A percentile compares a stretch with the other conserved stretches of the same genome.
Evolutionary conservation across 1,284 basidiomycete species (phyloP).

Genomic region (Agroathelia rolfsii): DNA sequence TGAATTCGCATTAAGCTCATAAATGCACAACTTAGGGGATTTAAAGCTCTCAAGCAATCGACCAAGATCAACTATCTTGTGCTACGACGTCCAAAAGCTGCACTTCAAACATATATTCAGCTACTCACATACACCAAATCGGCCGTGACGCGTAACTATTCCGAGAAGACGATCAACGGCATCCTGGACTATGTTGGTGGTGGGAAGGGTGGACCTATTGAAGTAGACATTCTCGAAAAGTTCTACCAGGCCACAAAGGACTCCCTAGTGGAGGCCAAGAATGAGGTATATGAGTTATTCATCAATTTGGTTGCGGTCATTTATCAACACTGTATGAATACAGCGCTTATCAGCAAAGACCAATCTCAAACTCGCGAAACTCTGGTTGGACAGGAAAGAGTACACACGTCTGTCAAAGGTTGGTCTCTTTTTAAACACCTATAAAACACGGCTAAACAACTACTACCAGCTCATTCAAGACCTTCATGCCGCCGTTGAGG

Average conservation of each 20-base stretch:
- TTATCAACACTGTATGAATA: too few relatives aligned
- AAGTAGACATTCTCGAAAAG: constrained; percentile 82
- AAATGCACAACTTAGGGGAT: constrained; percentile 83
- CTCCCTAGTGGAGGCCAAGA: constrained; percentile 87
- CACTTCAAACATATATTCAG: constrained; percentile 77
- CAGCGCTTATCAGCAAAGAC: constrained; percentile 92
- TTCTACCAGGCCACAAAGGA: constrained; percentile 94
- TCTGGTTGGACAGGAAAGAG: constrained; percentile 95
- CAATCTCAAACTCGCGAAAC: constrained; percentile 92
- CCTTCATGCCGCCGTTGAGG: constrained; percentile 55
- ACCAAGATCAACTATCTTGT: constrained; percentile 89
- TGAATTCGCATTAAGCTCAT: background rate
- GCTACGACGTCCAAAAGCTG: constrained; percentile 73
- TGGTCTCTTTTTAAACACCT: constrained; percentile 12
- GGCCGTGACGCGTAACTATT: constrained; percentile 84
- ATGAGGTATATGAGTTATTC: constrained; percentile 73
- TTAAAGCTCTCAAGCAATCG: constrained; percentile 97
- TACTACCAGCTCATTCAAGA: constrained; percentile 56
- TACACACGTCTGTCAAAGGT: constrained; percentile 79
- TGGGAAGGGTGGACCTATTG: constrained; percentile 73
- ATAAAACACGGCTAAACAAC: background rate
- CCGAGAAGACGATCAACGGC: constrained; percentile 97
- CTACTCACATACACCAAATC: constrained; percentile 90
- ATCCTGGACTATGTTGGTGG: constrained; percentile 98
- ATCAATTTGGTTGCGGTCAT: background rate